Percentiles rank a stretch among this genome's conserved stretches.
Conservation (phyloP, 2,329 filamentous ascomycete species). For the Lomentospora prolificans region DNA sequence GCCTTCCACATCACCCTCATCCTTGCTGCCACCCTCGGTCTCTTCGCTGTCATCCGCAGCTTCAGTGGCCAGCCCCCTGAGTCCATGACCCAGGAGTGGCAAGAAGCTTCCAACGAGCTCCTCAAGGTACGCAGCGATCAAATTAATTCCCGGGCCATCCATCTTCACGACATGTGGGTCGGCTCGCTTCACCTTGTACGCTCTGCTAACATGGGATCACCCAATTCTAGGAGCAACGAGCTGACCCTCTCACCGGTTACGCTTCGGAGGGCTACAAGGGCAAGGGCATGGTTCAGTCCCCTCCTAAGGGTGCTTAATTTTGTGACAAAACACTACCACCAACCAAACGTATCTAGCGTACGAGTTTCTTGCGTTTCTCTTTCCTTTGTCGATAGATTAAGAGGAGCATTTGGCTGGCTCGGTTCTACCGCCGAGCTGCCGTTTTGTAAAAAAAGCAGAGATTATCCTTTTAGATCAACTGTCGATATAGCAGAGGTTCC, state of each 20-base stretch:
- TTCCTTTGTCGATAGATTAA: conserved; percentile 29
- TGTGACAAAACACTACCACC: background rate
- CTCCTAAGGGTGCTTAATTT: conserved; percentile 40
- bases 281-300: conserved; percentile 67
- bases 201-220: conserved; percentile 12
- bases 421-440: conserved; percentile 2
- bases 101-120: conserved; percentile 91
- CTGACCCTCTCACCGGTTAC: conserved; percentile 80
- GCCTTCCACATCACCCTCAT: conserved; percentile 63
- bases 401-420: conserved; percentile 8
- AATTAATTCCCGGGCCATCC: background rate
- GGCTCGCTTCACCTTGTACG: too few relatives aligned
- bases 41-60: conserved; percentile 65
- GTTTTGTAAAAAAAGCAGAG: conserved; percentile 9
- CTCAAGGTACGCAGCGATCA: conserved; percentile 61
- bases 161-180: too few relatives aligned
- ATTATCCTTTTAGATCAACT: conserved; percentile 5
- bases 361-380: conserved; percentile 12
- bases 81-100: conserved; percentile 96
- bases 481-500: background rate
- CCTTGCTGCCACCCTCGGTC: conserved; percentile 51
- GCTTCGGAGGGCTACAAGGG: conserved; percentile 69
- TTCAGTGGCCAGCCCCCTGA: conserved; percentile 64
- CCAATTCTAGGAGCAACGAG: conserved; percentile 58
- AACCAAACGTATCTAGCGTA: conserved; percentile 1